These are phyloP conservation scores for Aspergillus neotritici DNA, from an alignment of 2,329 filamentous ascomycete species.

Conservation along the genomic window DNA sequence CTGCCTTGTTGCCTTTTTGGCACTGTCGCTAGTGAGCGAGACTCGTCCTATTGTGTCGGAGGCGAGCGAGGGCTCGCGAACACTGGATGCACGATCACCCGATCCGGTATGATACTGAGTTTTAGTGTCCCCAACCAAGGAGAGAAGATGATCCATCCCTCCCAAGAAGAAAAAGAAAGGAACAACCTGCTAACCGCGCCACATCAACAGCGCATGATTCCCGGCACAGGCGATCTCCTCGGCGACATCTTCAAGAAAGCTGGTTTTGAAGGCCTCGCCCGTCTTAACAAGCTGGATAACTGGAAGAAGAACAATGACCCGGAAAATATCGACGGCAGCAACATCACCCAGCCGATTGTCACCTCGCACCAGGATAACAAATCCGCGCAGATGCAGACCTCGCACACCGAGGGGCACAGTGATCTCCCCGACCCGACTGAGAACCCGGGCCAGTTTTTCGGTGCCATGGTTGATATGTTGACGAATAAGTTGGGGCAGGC, in stretches of 20 bases:
- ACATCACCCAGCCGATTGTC: not conserved
- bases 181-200: not conserved
- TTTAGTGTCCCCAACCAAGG: too few relatives aligned
- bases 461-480: slow-evolving; percentile 14
- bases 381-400: not conserved
- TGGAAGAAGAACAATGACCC: slow-evolving; percentile 8
- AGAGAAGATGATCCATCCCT: too few relatives aligned
- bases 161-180: too few relatives aligned
- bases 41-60: too few relatives aligned
- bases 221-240: slow-evolving; percentile 4
- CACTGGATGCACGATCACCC: too few relatives aligned
- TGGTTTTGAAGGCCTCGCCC: slow-evolving; percentile 7
- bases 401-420: slow-evolving; percentile 3
- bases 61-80: too few relatives aligned
- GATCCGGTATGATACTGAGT: too few relatives aligned
- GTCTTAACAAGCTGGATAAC: slow-evolving; percentile 5
- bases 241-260: slow-evolving; percentile 3
- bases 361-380: not conserved
- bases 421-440: slow-evolving; percentile 2
- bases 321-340: slow-evolving; percentile 4
- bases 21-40: too few relatives aligned
- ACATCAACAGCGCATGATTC: slow-evolving; percentile 7
- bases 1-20: too few relatives aligned
- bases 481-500: slow-evolving; percentile 15
- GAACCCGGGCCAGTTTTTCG: slow-evolving; percentile 17